These are phyloP conservation scores for Scopulariopsis brevicaulis DNA, from an alignment of 2,329 filamentous ascomycete genomes.

Conservation along the genomic window DNA sequence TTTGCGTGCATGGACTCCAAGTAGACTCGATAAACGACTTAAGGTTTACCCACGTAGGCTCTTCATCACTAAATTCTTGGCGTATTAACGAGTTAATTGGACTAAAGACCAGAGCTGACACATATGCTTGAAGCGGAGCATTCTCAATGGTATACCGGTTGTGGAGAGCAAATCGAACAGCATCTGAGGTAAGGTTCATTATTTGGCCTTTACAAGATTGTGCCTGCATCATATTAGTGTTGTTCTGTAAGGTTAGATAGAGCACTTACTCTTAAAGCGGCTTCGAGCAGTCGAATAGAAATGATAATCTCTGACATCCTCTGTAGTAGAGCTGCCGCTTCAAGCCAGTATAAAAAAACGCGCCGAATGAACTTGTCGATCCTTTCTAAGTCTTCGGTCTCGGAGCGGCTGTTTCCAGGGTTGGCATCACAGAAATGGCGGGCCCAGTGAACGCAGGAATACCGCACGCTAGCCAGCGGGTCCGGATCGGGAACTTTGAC, in stretches of 20 bases:
- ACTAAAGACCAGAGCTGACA: conserved; percentile 17
- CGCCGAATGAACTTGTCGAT: background rate
- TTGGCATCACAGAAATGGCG: conserved; percentile 15
- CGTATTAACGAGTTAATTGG: background rate
- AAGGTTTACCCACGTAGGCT: background rate
- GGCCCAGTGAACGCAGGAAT: conserved; percentile 20
- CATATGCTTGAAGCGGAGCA: conserved; percentile 18
- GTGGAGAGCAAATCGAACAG: conserved; percentile 15
- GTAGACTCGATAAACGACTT: background rate
- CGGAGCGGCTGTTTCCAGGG: background rate
- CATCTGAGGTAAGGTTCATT: conserved; percentile 12
- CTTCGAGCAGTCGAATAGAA: conserved; percentile 11
- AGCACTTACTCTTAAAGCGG: conserved; percentile 6
- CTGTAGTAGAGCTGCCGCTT: conserved; percentile 21
- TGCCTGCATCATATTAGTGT: conserved; percentile 4
- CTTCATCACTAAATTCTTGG: background rate
- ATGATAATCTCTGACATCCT: conserved; percentile 12
- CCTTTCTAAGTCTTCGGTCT: background rate
- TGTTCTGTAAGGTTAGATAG: background rate
- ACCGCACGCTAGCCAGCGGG: conserved; percentile 11
- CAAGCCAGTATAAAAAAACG: conserved; percentile 23
- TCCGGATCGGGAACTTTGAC: conserved; percentile 7
- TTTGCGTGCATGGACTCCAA: background rate
- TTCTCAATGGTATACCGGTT: conserved; percentile 13
- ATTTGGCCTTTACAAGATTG: conserved; percentile 3